Conservation (phyloP, 441 rosid genomes). For the Erodium texanum region DNA sequence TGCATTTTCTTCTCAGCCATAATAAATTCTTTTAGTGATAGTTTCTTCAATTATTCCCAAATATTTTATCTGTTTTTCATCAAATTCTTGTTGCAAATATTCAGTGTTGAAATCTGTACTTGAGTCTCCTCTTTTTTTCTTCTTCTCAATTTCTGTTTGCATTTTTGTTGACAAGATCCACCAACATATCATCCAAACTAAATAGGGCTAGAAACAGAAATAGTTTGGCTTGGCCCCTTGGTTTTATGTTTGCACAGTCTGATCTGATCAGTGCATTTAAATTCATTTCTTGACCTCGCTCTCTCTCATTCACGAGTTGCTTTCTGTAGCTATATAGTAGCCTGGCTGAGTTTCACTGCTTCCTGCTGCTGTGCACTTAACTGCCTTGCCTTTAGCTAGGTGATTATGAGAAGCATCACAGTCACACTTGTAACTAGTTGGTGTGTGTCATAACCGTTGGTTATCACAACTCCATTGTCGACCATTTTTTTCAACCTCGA, state of each 20-base stretch:
- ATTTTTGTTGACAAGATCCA: not conserved
- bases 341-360: not conserved
- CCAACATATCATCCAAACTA: not conserved
- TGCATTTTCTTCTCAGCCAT: not conserved
- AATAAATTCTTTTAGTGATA: not conserved
- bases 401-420: not conserved
- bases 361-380: not conserved
- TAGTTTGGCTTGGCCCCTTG: not conserved
- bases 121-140: not conserved
- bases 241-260: not conserved
- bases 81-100: not conserved
- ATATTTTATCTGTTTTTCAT: too few species aligned
- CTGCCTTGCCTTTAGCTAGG: too few species aligned
- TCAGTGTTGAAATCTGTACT: not conserved
- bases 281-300: not conserved
- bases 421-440: not conserved
- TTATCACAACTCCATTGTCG: not conserved
- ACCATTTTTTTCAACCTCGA: not conserved
- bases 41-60: not conserved
- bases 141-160: too few species aligned
- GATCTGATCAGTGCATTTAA: not conserved
- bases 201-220: not conserved
- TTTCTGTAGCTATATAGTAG: not conserved
- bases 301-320: not conserved
- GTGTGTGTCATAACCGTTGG: not conserved